Conservation (phyloP, 495 filamentous ascomycete species). For the Astrothelium macrocarpum region DNA sequence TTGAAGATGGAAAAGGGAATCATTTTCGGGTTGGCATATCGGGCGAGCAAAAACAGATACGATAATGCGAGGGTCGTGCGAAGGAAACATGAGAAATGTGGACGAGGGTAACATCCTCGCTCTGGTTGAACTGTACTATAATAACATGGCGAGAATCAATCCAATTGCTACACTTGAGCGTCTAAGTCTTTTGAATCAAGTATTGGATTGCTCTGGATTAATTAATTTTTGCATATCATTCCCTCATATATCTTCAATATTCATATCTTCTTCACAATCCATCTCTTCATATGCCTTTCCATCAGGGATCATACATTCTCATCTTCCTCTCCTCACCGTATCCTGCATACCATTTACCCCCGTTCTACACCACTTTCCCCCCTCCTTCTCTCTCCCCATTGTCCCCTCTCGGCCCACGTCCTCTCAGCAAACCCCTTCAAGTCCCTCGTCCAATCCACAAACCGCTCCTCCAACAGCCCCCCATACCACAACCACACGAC, state of each 20-base stretch:
- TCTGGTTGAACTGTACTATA: neutral
- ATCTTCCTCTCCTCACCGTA: too few species aligned
- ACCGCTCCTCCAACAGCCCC: slow-evolving; percentile 7
- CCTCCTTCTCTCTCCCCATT: neutral
- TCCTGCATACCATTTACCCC: too few species aligned
- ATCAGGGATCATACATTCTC: too few species aligned
- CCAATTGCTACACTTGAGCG: neutral
- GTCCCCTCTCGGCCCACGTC: slow-evolving; percentile 4
- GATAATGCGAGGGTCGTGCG: neutral
- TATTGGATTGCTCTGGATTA: too few species aligned
- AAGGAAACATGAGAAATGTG: neutral
- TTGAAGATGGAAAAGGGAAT: neutral
- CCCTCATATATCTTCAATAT: neutral
- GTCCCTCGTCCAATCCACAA: slow-evolving; percentile 13
- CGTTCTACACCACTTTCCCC: neutral
- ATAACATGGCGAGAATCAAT: neutral
- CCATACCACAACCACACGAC: slow-evolving; percentile 2
- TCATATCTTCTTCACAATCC: neutral
- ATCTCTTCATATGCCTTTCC: too few species aligned
- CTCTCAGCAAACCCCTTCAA: slow-evolving; percentile 9
- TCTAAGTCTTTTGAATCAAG: too few species aligned
- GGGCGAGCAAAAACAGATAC: neutral
- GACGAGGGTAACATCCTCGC: neutral
- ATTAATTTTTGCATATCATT: neutral
- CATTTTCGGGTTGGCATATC: neutral